Evolutionary conservation across 176 grass and related monocot species (phyloP).

Genomic region (Calamus simplicifolius): DNA sequence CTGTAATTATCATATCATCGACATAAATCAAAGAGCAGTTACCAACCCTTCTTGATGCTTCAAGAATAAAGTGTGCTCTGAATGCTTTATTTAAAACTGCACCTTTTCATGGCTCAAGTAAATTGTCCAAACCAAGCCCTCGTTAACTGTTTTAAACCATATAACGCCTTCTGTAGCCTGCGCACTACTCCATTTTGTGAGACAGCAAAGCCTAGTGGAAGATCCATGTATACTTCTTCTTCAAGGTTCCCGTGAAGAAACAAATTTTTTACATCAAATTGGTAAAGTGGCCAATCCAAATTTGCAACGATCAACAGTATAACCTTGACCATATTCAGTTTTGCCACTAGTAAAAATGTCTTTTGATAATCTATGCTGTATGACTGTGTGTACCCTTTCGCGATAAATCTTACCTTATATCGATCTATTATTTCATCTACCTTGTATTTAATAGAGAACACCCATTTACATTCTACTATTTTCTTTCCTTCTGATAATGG

Average conservation of each 20-base stretch:
- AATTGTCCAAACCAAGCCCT: neutral
- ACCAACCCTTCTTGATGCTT: neutral
- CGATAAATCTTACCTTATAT: neutral
- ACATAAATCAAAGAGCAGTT: neutral
- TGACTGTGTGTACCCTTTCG: neutral
- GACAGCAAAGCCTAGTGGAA: too few relatives aligned
- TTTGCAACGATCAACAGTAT: neutral
- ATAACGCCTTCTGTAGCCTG: too few relatives aligned
- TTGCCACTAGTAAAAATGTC: neutral
- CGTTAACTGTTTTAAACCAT: neutral
- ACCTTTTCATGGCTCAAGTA: neutral
- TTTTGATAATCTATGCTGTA: neutral
- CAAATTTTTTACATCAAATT: neutral
- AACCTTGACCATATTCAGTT: neutral
- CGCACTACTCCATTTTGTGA: too few relatives aligned
- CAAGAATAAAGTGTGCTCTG: neutral
- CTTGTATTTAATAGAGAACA: neutral
- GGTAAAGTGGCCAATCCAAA: neutral
- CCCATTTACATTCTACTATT: too few relatives aligned
- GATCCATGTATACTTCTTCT: too few relatives aligned
- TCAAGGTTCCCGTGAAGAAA: too few relatives aligned
- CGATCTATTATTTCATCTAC: too few relatives aligned
- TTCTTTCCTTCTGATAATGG: neutral
- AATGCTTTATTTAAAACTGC: neutral
- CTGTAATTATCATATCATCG: neutral